phyloP scores from a whole-genome alignment of 371 early-diverging fungal genomes.

The Lichtheimia corymbifera region DNA sequence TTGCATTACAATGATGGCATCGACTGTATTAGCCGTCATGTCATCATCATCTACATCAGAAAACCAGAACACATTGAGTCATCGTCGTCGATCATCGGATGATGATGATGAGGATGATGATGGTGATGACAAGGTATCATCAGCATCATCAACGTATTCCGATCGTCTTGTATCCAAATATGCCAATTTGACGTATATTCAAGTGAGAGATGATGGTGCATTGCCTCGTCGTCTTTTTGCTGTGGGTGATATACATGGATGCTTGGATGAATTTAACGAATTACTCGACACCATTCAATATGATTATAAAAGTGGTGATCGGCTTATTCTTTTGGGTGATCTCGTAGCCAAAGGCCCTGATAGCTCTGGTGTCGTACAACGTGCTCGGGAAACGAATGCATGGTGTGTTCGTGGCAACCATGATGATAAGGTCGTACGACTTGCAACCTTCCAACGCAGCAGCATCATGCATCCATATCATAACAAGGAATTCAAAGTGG shows the following conservation, averaged over 20 bases:
- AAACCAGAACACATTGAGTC: too few species aligned
- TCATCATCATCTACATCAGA: too few species aligned
- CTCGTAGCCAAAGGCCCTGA: constrained; percentile 71
- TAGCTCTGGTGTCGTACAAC: constrained; percentile 60
- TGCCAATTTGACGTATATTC: constrained; percentile 34
- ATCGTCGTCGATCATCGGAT: too few species aligned
- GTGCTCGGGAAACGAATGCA: constrained; percentile 53
- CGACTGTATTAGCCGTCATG: too few species aligned
- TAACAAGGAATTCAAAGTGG: background rate
- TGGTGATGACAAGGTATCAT: too few species aligned
- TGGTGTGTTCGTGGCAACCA: constrained; percentile 77
- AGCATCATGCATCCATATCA: background rate
- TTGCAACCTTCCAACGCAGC: constrained; percentile 45
- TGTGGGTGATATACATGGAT: constrained; percentile 79
- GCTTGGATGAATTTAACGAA: constrained; percentile 50
- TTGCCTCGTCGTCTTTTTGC: constrained; percentile 53
- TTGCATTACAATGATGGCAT: too few species aligned
- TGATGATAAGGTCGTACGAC: constrained; percentile 69
- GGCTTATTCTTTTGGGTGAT: constrained; percentile 70
- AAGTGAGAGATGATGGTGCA: constrained; percentile 10
- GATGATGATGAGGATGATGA: too few species aligned
- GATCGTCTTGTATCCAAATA: constrained; percentile 31
- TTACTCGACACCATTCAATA: constrained; percentile 53
- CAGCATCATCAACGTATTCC: too few species aligned
- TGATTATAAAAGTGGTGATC: constrained; percentile 40